These are phyloP conservation scores for Suhomyces chickasaworum DNA, from an alignment of 1,139 yeast genomes.

Conservation along the genomic window DNA sequence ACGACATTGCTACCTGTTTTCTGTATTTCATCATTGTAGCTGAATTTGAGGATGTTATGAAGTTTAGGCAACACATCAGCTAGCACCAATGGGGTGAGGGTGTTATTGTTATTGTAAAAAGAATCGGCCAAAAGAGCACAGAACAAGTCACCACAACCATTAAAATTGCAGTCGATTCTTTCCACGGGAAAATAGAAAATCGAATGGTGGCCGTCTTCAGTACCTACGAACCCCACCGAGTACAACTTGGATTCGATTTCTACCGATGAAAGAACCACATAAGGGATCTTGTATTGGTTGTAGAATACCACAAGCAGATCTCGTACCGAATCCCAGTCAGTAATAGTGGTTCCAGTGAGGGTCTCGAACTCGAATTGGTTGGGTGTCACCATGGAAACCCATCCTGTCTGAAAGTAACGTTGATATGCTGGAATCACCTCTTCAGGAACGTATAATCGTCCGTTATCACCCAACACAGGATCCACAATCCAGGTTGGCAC, in stretches of 20 bases:
- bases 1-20: slow-evolving; percentile 16
- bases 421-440: slow-evolving; percentile 34
- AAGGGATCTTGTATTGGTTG: slow-evolving; percentile 25
- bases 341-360: slow-evolving; percentile 27
- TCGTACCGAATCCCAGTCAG: slow-evolving; percentile 25
- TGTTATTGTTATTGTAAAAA: slow-evolving; percentile 25
- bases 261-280: slow-evolving; percentile 41
- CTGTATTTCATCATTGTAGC: slow-evolving; percentile 27
- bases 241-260: slow-evolving; percentile 32
- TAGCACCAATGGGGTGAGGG: slow-evolving; percentile 30
- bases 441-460: slow-evolving; percentile 38
- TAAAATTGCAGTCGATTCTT: slow-evolving; percentile 40
- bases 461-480: slow-evolving; percentile 47
- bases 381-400: slow-evolving; percentile 39
- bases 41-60: slow-evolving; percentile 32
- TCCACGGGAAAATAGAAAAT: slow-evolving; percentile 34
- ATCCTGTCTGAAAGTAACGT: slow-evolving; percentile 29
- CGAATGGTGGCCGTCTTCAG: slow-evolving; percentile 9
- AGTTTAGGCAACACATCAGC: slow-evolving; percentile 33
- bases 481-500: slow-evolving; percentile 33
- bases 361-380: slow-evolving; percentile 46
- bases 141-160: slow-evolving; percentile 51
- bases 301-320: slow-evolving; percentile 27
- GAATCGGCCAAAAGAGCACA: slow-evolving; percentile 42
- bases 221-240: slow-evolving; percentile 33